phyloP scores from a whole-genome alignment of 257 asterid genomes.

The Euphrasia confusa region DNA sequence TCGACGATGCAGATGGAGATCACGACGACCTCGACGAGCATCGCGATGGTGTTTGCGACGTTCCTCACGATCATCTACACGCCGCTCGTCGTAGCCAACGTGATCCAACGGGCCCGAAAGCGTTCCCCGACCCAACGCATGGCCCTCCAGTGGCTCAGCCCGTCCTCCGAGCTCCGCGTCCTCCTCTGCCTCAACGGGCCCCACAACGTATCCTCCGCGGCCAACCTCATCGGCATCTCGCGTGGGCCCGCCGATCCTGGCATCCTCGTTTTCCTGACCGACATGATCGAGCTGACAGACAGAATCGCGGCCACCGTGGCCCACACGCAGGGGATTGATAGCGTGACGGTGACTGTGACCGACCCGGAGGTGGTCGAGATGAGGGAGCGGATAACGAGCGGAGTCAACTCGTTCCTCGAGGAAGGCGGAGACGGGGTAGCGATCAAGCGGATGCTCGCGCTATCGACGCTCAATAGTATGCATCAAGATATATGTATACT shows the following conservation, averaged over 20 bases:
- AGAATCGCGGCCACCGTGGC: constrained; percentile 63
- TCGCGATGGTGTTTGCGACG: constrained; percentile 51
- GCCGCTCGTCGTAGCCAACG: constrained; percentile 59
- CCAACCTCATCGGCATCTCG: constrained; percentile 62
- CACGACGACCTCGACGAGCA: constrained; percentile 50
- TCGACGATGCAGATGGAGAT: constrained; percentile 64
- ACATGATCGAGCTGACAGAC: constrained; percentile 77
- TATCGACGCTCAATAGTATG: constrained; percentile 63
- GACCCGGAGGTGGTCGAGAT: constrained; percentile 54
- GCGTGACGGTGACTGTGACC: constrained; percentile 51
- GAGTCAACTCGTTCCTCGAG: constrained; percentile 35
- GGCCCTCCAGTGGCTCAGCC: constrained; percentile 79
- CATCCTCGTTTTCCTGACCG: constrained; percentile 58
- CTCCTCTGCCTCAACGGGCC: constrained; percentile 58
- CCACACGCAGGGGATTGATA: constrained; percentile 41
- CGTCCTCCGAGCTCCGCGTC: constrained; percentile 51
- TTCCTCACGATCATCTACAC: constrained; percentile 58
- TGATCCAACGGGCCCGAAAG: constrained; percentile 73
- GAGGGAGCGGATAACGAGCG: constrained; percentile 52
- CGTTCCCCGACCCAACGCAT: constrained; percentile 74
- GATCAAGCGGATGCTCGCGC: constrained; percentile 61
- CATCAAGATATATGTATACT: constrained; percentile 78
- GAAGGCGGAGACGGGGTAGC: constrained; percentile 64
- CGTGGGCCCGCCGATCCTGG: constrained; percentile 73
- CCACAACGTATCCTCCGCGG: constrained; percentile 45